A percentile compares a stretch with the other conserved stretches of the same genome.
Conservation (phyloP, 331 rosid genomes). For the Ulmus americana region DNA sequence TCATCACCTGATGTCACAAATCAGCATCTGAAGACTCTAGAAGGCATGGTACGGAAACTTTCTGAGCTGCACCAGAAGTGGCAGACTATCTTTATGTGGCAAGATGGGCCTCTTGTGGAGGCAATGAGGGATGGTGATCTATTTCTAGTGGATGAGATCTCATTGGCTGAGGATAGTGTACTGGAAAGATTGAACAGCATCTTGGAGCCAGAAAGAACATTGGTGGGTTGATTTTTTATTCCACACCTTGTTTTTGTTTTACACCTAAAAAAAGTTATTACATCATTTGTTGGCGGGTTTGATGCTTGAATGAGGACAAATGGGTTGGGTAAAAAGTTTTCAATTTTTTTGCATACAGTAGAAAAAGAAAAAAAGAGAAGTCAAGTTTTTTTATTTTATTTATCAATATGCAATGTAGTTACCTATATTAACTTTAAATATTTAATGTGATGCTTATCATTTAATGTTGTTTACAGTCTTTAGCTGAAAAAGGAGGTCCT, state of each 20-base stretch:
- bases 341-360: too few relatives aligned
- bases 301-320: neutral
- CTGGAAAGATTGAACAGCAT: conserved; percentile 95
- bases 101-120: conserved; percentile 85
- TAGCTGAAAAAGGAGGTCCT: conserved; percentile 90
- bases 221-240: conserved; percentile 37
- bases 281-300: too few relatives aligned
- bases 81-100: conserved; percentile 87
- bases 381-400: neutral
- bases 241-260: neutral
- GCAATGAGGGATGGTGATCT: conserved; percentile 89
- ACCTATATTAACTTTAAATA: neutral
- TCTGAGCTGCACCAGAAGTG: conserved; percentile 58
- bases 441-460: neutral
- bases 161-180: conserved; percentile 97
- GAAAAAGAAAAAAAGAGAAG: too few relatives aligned
- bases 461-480: conserved; percentile 43
- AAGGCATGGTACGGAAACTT: conserved; percentile 40
- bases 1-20: conserved; percentile 28
- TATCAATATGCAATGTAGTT: neutral
- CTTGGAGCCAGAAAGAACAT: conserved; percentile 83
- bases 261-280: neutral
- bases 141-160: conserved; percentile 86
- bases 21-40: conserved; percentile 38
- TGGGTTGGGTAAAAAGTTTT: neutral